phyloP scores from a whole-genome alignment of 163 green algal genomes.

The Chlamydomonas reinhardtii region DNA sequence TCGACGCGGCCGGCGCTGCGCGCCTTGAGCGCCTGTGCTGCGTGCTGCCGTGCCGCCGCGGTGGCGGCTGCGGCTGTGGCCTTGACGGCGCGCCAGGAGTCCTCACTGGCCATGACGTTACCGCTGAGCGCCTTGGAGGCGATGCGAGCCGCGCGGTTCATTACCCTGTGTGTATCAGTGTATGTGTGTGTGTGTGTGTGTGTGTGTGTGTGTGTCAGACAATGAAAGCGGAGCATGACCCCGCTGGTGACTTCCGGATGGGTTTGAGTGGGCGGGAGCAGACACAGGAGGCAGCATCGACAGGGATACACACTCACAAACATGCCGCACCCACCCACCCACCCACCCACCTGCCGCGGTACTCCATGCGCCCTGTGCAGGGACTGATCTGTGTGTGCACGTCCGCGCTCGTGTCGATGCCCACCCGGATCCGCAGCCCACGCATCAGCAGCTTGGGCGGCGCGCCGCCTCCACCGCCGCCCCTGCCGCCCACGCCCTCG shows the following conservation, averaged over 20 bases:
- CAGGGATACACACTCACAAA: too few relatives aligned
- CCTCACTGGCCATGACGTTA: conserved; percentile 1
- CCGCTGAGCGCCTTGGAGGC: conserved; percentile 15
- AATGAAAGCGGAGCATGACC: too few relatives aligned
- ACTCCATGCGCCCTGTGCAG: background rate
- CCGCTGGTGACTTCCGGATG: too few relatives aligned
- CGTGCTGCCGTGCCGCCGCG: too few relatives aligned
- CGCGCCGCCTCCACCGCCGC: too few relatives aligned
- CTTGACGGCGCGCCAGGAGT: background rate
- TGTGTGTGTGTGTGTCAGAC: too few relatives aligned
- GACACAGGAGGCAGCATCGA: too few relatives aligned
- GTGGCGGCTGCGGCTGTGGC: background rate
- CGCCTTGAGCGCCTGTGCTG: background rate
- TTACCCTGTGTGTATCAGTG: conserved; percentile 26
- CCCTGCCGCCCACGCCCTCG: too few relatives aligned
- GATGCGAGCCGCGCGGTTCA: conserved; percentile 46
- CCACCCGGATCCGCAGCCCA: background rate
- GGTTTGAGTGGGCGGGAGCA: too few relatives aligned
- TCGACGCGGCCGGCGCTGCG: background rate
- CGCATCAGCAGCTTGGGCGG: background rate
- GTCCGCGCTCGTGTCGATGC: conserved; percentile 7
- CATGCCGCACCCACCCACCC: too few relatives aligned
- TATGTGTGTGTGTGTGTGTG: too few relatives aligned
- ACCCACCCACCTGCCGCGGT: background rate
- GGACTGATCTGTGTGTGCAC: background rate